Base-by-base conservation (phyloP, 1,139 yeast genomes). In the Nakaseomyces glabratus region DNA sequence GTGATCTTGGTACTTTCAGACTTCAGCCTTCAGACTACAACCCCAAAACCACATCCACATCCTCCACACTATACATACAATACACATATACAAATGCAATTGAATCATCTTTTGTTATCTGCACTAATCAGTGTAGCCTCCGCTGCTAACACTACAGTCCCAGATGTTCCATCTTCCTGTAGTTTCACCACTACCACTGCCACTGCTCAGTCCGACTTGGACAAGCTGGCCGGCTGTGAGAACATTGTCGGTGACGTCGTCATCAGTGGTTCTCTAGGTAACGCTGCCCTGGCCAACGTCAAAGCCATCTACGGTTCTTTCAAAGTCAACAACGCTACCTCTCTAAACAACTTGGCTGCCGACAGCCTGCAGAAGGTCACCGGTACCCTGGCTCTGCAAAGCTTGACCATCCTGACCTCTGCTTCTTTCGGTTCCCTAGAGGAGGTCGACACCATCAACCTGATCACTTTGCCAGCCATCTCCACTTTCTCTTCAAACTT, bases 381-480 rank as follows among this genome's bases (percentile, higher is more conserved):
- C 38, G 93, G 85, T 55, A 63, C 69, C 42, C 71, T 90, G 52
- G 60, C 62, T 43, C 66, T 90, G 49, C 63, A 68, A 47, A 66
- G 68, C 46, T 73, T 82, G 63, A 81, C 93, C 55, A 64, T 76
- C 46, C 71, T 90, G 61, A 57, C 69, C 50, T 62, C 75, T 42
- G 68, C 88, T 44, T 71, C 81, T 57, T 73, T 88, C 63, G 95
- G 95, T 49, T 68, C 71, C 54, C 75, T 90, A 60, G 67, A 77
- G 57, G 71, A 82, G 47, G 94, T 86, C 48, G 94, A 93, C 57
- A 64, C 82, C 43, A 72, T 90, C 56, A 63, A 68, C 60, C 77
- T 82, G 65, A 71, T 74, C 53, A 85, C 95, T 51, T 71, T 90
- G 60, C 95, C 97, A 56, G 90, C 85, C 51, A 73, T 90, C 57